Evolutionary conservation across 192 early-diverging fungal genomes (phyloP).

Genomic region (Linnemannia schmuckeri): DNA sequence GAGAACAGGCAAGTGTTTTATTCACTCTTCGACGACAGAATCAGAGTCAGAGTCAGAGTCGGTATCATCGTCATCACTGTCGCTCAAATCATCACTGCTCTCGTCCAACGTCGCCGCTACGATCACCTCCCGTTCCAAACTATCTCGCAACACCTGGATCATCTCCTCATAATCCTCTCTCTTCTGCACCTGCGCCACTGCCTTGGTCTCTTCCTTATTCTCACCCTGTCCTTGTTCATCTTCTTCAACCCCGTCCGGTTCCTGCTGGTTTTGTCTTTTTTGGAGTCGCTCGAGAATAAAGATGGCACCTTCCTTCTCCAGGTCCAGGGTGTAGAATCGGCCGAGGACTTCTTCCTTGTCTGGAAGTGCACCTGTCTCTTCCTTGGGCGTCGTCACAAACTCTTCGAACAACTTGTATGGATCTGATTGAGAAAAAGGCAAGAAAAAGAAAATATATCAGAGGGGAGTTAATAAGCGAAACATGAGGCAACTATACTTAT

Average conservation of each 20-base stretch:
- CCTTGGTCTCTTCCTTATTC: background rate
- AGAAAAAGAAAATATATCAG: background rate
- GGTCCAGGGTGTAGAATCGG: conserved; percentile 44
- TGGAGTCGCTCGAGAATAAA: conserved; percentile 31
- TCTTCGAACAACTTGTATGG: conserved; percentile 52
- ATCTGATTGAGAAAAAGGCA: conserved; percentile 9
- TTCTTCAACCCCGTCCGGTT: background rate
- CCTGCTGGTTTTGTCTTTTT: conserved; percentile 17
- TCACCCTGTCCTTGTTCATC: background rate
- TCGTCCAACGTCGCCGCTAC: conserved; percentile 14
- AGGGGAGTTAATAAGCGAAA: background rate
- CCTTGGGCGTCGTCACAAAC: conserved; percentile 27
- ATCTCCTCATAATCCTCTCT: conserved; percentile 40
- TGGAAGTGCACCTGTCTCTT: background rate
- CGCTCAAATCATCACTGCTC: conserved; percentile 10
- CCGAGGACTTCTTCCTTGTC: conserved; percentile 50
- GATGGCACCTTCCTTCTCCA: conserved; percentile 54
- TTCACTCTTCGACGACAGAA: background rate
- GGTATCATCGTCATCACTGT: conserved; percentile 22
- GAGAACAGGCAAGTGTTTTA: background rate
- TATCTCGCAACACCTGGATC: conserved; percentile 33
- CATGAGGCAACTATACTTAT: background rate
- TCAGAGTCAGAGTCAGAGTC: conserved; percentile 12
- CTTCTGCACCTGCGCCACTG: background rate
- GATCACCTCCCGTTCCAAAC: conserved; percentile 47